Conservation (phyloP, 192 early-diverging fungal species). For the Gryganskiella cystojenkinii region DNA sequence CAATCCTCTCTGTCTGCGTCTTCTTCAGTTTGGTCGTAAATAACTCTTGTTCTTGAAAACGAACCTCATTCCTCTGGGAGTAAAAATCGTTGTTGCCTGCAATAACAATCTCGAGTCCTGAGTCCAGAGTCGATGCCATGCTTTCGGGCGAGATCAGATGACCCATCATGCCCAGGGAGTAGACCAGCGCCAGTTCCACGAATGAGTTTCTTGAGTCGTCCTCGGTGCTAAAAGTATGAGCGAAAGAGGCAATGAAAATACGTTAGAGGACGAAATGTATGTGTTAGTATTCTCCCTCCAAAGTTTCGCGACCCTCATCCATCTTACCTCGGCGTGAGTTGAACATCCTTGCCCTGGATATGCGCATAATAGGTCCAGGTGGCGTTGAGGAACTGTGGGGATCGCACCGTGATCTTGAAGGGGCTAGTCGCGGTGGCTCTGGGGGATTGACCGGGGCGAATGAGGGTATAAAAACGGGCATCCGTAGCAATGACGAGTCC, state of each 20-base stretch:
- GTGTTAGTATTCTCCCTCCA: background rate
- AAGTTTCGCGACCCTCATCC: no score
- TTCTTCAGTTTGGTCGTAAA: background rate
- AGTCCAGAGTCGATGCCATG: slow-evolving; percentile 34
- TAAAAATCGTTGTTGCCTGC: slow-evolving; percentile 99
- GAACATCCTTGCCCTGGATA: slow-evolving; percentile 34
- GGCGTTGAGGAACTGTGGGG: slow-evolving; percentile 90
- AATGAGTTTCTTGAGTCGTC: slow-evolving; percentile 67
- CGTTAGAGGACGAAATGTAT: background rate
- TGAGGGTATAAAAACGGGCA: slow-evolving; percentile 85
- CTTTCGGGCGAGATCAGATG: slow-evolving; percentile 30
- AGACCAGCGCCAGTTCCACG: slow-evolving; percentile 68
- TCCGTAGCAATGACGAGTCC: slow-evolving; percentile 89
- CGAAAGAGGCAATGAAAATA: background rate
- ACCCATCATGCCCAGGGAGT: slow-evolving; percentile 56
- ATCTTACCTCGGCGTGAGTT: slow-evolving; percentile 53
- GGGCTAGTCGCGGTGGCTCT: background rate
- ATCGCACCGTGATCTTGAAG: slow-evolving; percentile 67
- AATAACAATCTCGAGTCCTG: slow-evolving; percentile 78
- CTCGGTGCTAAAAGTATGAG: slow-evolving; percentile 23
- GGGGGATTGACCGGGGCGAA: slow-evolving; percentile 33
- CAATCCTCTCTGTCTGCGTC: background rate
- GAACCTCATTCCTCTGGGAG: slow-evolving; percentile 90
- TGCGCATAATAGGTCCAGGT: slow-evolving; percentile 75
- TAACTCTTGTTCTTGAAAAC: no score